Base-by-base conservation (phyloP, 495 filamentous ascomycete genomes). In the Penicillium lividum region DNA sequence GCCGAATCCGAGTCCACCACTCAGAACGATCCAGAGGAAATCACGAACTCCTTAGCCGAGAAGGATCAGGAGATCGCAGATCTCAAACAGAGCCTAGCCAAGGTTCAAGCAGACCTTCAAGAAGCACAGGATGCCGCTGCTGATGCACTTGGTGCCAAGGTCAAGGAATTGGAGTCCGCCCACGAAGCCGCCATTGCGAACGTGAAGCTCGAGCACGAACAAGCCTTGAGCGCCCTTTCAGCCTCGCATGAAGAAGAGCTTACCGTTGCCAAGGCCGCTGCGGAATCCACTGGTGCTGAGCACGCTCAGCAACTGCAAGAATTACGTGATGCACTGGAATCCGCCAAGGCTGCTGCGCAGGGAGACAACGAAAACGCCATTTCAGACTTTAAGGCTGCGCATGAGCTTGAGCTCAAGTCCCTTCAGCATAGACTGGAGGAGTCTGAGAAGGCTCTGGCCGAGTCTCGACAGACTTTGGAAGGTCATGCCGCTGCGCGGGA, bases 61-160 rank as follows among this genome's bases (percentile, higher is more conserved):
- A 79, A 78, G 54, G 71, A 77, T 7, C 62, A 73, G 34, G 68
- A 80, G 45, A 71, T 79, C 22, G 56, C 59, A 3, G 70, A 75
- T 34, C 66, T 78, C 13, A 73, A 71, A 53, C 56, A 74, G 53
- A 69, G 66, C 11, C 54, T 76, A 5, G 73, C 69, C 40, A 67
- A 68, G 38, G 44, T 77, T 36, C 75, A 73, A 28, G 64, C 55
- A 6, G 74, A 78, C 31, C 67, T 79, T 51, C 58, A 74, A 45
- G 60, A 74, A 34, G 67, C 69, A 8, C 69, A 65, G 7, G 69
- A 74, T 13, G 54, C 63, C 8, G 66, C 72, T 31, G 58, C 67
- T 15, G 62, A 66, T n/a, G 68, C 69, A 27, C 60, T 75, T 22
- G 60, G 62, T 13, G 65, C 65, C n/a, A 75, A 75, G 54, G 45